A percentile compares a stretch with the other conserved stretches of the same genome.
Evolutionary conservation across 306 rosid species (phyloP).

Genomic region (Vigna angularis): DNA sequence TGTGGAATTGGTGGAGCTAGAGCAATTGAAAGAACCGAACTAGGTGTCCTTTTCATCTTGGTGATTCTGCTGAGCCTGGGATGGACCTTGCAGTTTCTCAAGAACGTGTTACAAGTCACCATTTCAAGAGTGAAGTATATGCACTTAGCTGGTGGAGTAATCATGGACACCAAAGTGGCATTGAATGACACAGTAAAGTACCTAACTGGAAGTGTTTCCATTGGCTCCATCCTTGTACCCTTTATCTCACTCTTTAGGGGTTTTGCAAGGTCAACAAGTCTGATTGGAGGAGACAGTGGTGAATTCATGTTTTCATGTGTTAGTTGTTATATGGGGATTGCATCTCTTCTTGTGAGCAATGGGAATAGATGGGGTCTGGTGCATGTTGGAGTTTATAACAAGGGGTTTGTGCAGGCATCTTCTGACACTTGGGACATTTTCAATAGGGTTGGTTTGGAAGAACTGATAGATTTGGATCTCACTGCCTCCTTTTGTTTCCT

Average conservation of each 20-base stretch:
- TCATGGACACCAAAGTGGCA: slow-evolving; percentile 48
- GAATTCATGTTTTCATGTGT: slow-evolving; percentile 85
- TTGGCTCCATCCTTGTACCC: slow-evolving; percentile 71
- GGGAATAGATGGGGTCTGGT: slow-evolving; percentile 91
- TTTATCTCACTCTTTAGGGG: slow-evolving; percentile 52
- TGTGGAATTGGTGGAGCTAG: slow-evolving; percentile 71
- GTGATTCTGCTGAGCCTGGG: slow-evolving; percentile 65
- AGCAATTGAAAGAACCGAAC: slow-evolving; percentile 51
- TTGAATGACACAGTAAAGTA: slow-evolving; percentile 55
- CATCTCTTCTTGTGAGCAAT: slow-evolving; percentile 52
- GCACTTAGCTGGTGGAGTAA: slow-evolving; percentile 45
- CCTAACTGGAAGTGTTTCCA: slow-evolving; percentile 61
- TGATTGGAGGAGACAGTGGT: slow-evolving; percentile 60
- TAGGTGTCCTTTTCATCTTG: slow-evolving; percentile 48
- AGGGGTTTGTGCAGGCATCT: slow-evolving; percentile 76
- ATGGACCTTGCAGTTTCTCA: slow-evolving; percentile 80
- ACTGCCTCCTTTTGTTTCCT: slow-evolving; percentile 77
- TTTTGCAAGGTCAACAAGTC: slow-evolving; percentile 58
- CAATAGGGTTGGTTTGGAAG: slow-evolving; percentile 50
- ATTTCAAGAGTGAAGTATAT: slow-evolving; percentile 64
- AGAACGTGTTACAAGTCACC: slow-evolving; percentile 63
- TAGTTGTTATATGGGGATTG: slow-evolving; percentile 63
- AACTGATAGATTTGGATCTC: slow-evolving; percentile 67
- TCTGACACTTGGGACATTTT: slow-evolving; percentile 69
- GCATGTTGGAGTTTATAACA: slow-evolving; percentile 64